Percentiles rank a stretch among this genome's conserved stretches.
Conservation (phyloP, 805 yeast genomes). For the Hanseniaspora nectarophila region DNA sequence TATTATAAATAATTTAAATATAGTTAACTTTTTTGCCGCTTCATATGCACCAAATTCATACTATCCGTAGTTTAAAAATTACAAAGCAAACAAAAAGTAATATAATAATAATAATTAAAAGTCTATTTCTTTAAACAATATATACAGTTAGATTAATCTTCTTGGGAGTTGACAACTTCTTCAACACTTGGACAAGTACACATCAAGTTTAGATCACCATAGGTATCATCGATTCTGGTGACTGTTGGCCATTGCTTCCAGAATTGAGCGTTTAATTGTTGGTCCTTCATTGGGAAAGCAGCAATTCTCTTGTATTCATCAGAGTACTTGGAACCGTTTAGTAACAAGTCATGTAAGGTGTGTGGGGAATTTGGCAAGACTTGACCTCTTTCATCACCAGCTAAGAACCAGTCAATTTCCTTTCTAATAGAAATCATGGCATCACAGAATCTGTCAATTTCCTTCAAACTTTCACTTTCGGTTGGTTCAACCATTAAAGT, state of each 20-base stretch:
- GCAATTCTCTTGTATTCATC: constrained; percentile 58
- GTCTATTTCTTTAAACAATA: no score
- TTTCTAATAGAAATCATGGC: constrained; percentile 70
- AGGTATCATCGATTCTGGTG: constrained; percentile 83
- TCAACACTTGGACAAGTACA: constrained; percentile 89
- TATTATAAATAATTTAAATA: not conserved
- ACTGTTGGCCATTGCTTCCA: constrained; percentile 90
- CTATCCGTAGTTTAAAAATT: not conserved
- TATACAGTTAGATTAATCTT: not conserved
- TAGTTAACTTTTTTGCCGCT: no score
- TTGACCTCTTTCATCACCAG: constrained; percentile 51
- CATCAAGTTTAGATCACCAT: constrained; percentile 81
- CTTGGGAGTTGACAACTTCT: constrained; percentile 39
- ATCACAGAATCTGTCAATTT: constrained; percentile 81
- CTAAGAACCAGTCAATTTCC: constrained; percentile 66
- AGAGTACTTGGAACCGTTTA: constrained; percentile 65
- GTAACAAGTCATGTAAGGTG: constrained; percentile 63
- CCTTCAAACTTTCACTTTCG: constrained; percentile 80
- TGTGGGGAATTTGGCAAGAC: constrained; percentile 89
- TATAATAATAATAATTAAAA: no score
- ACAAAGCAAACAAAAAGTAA: not conserved
- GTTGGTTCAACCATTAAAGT: constrained; percentile 98
- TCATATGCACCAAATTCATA: no score
- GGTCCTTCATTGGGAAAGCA: constrained; percentile 74
- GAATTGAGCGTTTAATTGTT: constrained; percentile 37